A percentile compares a stretch with the other conserved stretches of the same genome.
Evolutionary conservation across 345 rosid species (phyloP).

Genomic region (Ceriops zippeliana): DNA sequence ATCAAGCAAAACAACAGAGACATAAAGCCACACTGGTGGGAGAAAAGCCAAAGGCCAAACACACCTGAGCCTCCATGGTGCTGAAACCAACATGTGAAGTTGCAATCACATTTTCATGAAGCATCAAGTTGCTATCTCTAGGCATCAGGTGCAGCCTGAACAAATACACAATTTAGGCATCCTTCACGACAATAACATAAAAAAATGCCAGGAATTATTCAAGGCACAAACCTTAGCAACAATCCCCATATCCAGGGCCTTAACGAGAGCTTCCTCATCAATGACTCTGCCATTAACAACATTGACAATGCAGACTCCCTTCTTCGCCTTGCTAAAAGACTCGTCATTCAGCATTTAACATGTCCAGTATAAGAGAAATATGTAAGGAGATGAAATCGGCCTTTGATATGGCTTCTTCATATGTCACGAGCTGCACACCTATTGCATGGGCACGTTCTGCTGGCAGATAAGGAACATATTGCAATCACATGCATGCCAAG

Average conservation of each 20-base stretch:
- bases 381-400: conserved; percentile 25
- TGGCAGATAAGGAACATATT: conserved; percentile 25
- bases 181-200: not conserved
- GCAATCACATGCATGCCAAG: conserved; percentile 30
- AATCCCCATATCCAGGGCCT: conserved; percentile 22
- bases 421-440: conserved; percentile 18
- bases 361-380: conserved; percentile 24
- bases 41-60: not conserved
- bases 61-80: conserved; percentile 24
- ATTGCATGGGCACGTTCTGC: conserved; percentile 24
- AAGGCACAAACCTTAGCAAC: conserved; percentile 17
- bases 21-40: no score
- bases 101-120: conserved; percentile 25
- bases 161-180: not conserved
- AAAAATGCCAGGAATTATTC: not conserved
- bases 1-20: not conserved
- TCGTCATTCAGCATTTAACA: conserved; percentile 22
- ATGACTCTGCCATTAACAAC: conserved; percentile 28
- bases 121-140: conserved; percentile 24
- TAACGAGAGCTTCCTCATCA: conserved; percentile 29
- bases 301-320: conserved; percentile 27
- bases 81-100: conserved; percentile 32
- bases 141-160: conserved; percentile 28
- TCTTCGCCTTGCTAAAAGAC: conserved; percentile 24
- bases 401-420: conserved; percentile 19